These are phyloP conservation scores for Curvularia sp. DNA, from an alignment of 2,329 filamentous ascomycete genomes.

Conservation along the genomic window DNA sequence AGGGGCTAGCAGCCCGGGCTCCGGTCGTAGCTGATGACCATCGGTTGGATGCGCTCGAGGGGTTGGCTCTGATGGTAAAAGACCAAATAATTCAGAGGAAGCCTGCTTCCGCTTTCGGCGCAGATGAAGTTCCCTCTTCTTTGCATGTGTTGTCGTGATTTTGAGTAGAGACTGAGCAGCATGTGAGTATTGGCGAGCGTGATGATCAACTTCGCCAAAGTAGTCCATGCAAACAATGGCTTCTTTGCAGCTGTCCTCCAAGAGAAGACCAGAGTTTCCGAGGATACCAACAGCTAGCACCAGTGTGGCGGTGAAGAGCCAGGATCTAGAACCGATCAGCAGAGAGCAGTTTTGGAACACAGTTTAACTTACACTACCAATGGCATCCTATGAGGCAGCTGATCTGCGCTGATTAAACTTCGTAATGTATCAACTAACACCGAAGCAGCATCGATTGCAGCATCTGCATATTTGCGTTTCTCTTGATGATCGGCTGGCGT, in stretches of 20 bases:
- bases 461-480: conserved; percentile 42
- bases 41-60: not conserved
- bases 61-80: conserved; percentile 26
- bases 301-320: conserved; percentile 44
- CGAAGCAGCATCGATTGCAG: conserved; percentile 39
- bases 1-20: conserved; percentile 8
- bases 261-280: conserved; percentile 32
- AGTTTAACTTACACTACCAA: conserved; percentile 37
- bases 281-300: conserved; percentile 39
- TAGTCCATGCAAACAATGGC: conserved; percentile 39
- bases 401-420: conserved; percentile 26
- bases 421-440: conserved; percentile 40
- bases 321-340: conserved; percentile 29
- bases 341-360: not conserved
- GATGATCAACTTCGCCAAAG: conserved; percentile 38
- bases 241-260: conserved; percentile 32
- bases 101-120: conserved; percentile 38
- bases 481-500: conserved; percentile 36
- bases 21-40: conserved; percentile 2
- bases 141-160: conserved; percentile 35
- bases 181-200: conserved; percentile 41
- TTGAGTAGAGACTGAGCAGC: conserved; percentile 38
- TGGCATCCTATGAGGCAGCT: conserved; percentile 40
- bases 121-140: conserved; percentile 33
- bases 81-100: conserved; percentile 41